Evolutionary conservation across 2,329 filamentous ascomycete genomes (phyloP), one percentile per base, ranked within the genome.

Genomic region (Colletotrichum abscissum): DNA sequence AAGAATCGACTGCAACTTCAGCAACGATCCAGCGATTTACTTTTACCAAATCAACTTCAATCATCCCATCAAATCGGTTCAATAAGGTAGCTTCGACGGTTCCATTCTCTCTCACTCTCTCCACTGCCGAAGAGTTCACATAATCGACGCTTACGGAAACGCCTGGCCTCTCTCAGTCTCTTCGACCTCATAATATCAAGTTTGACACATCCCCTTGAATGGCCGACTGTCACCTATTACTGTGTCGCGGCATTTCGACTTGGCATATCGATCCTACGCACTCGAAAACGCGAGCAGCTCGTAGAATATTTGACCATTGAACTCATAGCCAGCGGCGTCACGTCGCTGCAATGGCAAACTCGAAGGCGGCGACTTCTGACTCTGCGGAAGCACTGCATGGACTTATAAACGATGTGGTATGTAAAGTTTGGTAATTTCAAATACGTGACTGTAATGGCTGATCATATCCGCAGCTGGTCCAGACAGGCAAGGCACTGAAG

Each of bases 401-500:
- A 66, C 86, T 88, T 76, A 82, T 91, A 75, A 88, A 89, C 76
- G 87, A 88, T 74, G 86, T 88, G 76, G 89, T 91, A 79, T 80
- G 88, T 81, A 38, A 63, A 35, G 16, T 42, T 46, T 58, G 14
- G 12, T 49, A 4, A 4, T 6, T 19, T 16, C 12, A 60, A 2
- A 58, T 46, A 42, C 64, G 52, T 11, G n/a, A 52, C 38, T 24
- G 14, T 26, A 12, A 30, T 64, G 74, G 60, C 42, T 71, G 35
- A 65, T 75, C 75, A 24, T 59, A 12, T 33, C 49, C 12, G 42
- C 52, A 92, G 90, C 86, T 91, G 30, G 84, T 92, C 16, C 87
- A 91, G 78, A 89, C 87, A 2, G 89, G 89, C 19, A 92, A 89
- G 78, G 88, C 88, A 22, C 81, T 91, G 14, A 88, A 84, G 62